Conservation (phyloP, 805 yeast genomes). For the Candida yuanshanica region DNA sequence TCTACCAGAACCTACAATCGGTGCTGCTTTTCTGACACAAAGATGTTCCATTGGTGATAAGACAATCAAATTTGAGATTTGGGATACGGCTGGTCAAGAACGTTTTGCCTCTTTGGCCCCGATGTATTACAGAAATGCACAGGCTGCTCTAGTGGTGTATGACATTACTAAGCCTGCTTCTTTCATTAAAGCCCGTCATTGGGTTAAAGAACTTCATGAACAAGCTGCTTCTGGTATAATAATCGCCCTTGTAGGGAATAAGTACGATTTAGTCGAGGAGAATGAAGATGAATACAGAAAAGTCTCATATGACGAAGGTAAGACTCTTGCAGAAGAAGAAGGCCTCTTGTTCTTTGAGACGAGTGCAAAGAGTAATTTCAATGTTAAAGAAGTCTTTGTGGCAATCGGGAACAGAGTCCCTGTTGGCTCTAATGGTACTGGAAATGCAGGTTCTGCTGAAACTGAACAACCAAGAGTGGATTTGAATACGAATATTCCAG, state of each 20-base stretch:
- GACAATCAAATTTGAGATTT: constrained; percentile 86
- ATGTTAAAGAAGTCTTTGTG: constrained; percentile 86
- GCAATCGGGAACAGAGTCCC: constrained; percentile 89
- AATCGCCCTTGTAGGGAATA: constrained; percentile 92
- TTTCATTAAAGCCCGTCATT: constrained; percentile 92
- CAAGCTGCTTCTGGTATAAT: constrained; percentile 91
- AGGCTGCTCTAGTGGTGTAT: constrained; percentile 92
- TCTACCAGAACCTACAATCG: constrained; percentile 80
- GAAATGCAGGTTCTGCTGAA: constrained; percentile 22
- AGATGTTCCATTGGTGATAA: constrained; percentile 81
- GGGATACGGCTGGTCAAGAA: constrained; percentile 98
- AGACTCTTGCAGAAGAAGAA: constrained; percentile 84
- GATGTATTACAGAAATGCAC: constrained; percentile 95
- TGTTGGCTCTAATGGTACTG: constrained; percentile 19
- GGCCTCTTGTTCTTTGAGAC: constrained; percentile 89
- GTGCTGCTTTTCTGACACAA: constrained; percentile 95
- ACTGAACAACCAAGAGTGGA: constrained; percentile 24
- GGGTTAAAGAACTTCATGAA: constrained; percentile 95
- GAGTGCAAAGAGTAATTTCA: constrained; percentile 84
- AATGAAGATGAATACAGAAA: constrained; percentile 55
- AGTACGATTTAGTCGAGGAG: constrained; percentile 71
- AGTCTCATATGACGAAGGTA: constrained; percentile 83
- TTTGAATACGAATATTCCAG: constrained; percentile 26
- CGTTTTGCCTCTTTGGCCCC: constrained; percentile 95
- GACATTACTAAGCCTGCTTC: constrained; percentile 94